Conservation (phyloP, 768 basidiomycete species). For the Kwoniella dendrophila region DNA sequence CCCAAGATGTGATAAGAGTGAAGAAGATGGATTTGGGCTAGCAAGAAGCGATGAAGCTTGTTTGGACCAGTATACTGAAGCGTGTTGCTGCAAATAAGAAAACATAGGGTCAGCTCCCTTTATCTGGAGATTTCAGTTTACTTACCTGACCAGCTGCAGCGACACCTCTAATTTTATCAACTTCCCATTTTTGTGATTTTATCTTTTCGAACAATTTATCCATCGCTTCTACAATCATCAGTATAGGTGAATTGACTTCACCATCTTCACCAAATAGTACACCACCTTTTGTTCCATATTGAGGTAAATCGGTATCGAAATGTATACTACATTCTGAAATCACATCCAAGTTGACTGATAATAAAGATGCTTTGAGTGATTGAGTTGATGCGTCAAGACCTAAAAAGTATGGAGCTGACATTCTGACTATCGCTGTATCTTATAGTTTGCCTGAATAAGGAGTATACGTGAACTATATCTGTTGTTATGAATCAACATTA, state of each 20-base stretch:
- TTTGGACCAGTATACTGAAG: slow-evolving; percentile 78
- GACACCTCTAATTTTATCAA: slow-evolving; percentile 33
- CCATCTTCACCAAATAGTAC: slow-evolving; percentile 60
- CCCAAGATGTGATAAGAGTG: slow-evolving; percentile 67
- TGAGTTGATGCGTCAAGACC: slow-evolving; percentile 88
- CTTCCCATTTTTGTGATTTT: slow-evolving; percentile 39
- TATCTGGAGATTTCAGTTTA: neutral
- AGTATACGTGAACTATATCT: no score
- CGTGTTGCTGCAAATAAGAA: slow-evolving; percentile 65
- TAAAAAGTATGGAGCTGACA: slow-evolving; percentile 61
- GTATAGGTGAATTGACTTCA: slow-evolving; percentile 76
- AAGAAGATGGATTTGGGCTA: slow-evolving; percentile 61
- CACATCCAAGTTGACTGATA: slow-evolving; percentile 63
- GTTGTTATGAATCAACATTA: no score
- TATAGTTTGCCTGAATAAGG: no score
- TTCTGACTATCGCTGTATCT: no score
- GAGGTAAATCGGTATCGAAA: slow-evolving; percentile 77
- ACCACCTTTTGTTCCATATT: slow-evolving; percentile 54
- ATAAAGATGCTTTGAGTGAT: slow-evolving; percentile 66
- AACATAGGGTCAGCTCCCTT: neutral
- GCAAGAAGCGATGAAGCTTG: slow-evolving; percentile 63
- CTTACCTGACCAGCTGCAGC: slow-evolving; percentile 45
- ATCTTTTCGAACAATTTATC: slow-evolving; percentile 68
- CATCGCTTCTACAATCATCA: slow-evolving; percentile 82
- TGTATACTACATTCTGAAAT: slow-evolving; percentile 72